Percentiles rank a stretch among this genome's conserved stretches.
These are phyloP conservation scores for Fusarium abutilonis DNA, from an alignment of 2,329 filamentous ascomycete genomes.

Conservation along the genomic window DNA sequence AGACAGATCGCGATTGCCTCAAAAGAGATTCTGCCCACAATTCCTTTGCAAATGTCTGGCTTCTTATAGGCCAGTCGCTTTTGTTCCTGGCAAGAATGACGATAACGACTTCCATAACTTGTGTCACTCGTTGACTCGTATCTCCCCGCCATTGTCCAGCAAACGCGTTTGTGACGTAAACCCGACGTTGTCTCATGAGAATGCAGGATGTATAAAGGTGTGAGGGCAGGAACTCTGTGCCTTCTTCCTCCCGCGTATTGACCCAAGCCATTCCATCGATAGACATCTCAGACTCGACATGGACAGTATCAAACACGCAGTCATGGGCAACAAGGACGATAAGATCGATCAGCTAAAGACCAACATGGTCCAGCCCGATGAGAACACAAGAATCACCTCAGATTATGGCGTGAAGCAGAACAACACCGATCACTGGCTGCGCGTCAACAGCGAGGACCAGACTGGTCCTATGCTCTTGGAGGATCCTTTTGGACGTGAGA, in stretches of 20 bases:
- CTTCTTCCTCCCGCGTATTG: fast-evolving
- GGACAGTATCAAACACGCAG: slow-evolving; percentile 48
- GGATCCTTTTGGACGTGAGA: slow-evolving; percentile 77
- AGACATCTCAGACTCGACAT: slow-evolving; percentile 20
- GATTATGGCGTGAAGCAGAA: slow-evolving; percentile 80
- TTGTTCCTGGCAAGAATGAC: slow-evolving; percentile 21
- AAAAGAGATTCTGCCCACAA: background rate
- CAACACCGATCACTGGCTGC: slow-evolving; percentile 82
- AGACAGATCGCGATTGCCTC: slow-evolving; percentile 6
- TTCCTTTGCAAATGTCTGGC: slow-evolving; percentile 11
- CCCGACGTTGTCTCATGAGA: slow-evolving; percentile 6
- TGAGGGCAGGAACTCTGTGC: background rate
- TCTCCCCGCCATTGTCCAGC: slow-evolving; percentile 4
- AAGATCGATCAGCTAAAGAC: slow-evolving; percentile 71
- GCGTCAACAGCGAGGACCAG: slow-evolving; percentile 67
- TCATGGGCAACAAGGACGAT: slow-evolving; percentile 54
- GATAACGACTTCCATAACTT: slow-evolving; percentile 4
- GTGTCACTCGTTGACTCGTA: background rate
- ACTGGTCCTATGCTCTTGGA: slow-evolving; percentile 76
- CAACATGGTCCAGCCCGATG: slow-evolving; percentile 67
- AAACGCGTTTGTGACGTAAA: slow-evolving; percentile 41
- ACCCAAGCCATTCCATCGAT: background rate
- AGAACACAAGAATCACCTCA: slow-evolving; percentile 72
- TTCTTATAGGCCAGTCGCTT: slow-evolving; percentile 2
- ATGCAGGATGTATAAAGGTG: slow-evolving; percentile 1